Percentiles rank a stretch among this genome's conserved stretches.
These are phyloP conservation scores for Didymella segeticola DNA, from an alignment of 2,329 filamentous ascomycete species.

Conservation along the genomic window DNA sequence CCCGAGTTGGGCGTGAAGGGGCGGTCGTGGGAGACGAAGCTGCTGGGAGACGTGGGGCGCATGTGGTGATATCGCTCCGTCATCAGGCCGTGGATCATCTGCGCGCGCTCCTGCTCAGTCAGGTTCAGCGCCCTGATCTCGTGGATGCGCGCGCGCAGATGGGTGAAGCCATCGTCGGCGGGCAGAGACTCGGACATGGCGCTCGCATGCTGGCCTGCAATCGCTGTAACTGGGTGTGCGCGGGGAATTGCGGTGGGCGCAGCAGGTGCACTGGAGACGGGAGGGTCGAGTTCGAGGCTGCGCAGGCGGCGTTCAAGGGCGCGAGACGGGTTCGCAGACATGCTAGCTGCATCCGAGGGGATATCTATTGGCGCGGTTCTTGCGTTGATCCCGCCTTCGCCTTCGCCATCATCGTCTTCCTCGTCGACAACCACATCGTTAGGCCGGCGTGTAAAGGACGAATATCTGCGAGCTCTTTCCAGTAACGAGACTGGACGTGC, in stretches of 20 bases:
- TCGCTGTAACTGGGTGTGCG: slow-evolving; percentile 13
- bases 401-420: slow-evolving; percentile 9
- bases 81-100: slow-evolving; percentile 58
- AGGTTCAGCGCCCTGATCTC: slow-evolving; percentile 53
- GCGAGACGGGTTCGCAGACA: slow-evolving; percentile 43
- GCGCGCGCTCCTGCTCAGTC: slow-evolving; percentile 58
- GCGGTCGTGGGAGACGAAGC: slow-evolving; percentile 48
- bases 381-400: slow-evolving; percentile 25
- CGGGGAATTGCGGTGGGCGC: slow-evolving; percentile 19
- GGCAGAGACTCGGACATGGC: slow-evolving; percentile 51
- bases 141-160: slow-evolving; percentile 56
- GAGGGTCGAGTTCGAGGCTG: slow-evolving; percentile 31
- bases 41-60: slow-evolving; percentile 48
- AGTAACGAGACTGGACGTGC: slow-evolving; percentile 18
- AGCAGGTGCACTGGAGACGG: slow-evolving; percentile 33
- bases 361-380: slow-evolving; percentile 35
- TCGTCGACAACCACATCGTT: slow-evolving; percentile 35
- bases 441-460: slow-evolving; percentile 30
- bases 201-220: slow-evolving; percentile 31
- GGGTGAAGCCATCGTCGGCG: slow-evolving; percentile 59
- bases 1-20: slow-evolving; percentile 48
- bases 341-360: slow-evolving; percentile 24
- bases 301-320: slow-evolving; percentile 37
- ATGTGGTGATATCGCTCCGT: slow-evolving; percentile 54
- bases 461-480: slow-evolving; percentile 30